Percentiles rank a stretch among this genome's conserved stretches.
phyloP scores from a whole-genome alignment of 495 filamentous ascomycete species.

The Mycothermus thermophilus region DNA sequence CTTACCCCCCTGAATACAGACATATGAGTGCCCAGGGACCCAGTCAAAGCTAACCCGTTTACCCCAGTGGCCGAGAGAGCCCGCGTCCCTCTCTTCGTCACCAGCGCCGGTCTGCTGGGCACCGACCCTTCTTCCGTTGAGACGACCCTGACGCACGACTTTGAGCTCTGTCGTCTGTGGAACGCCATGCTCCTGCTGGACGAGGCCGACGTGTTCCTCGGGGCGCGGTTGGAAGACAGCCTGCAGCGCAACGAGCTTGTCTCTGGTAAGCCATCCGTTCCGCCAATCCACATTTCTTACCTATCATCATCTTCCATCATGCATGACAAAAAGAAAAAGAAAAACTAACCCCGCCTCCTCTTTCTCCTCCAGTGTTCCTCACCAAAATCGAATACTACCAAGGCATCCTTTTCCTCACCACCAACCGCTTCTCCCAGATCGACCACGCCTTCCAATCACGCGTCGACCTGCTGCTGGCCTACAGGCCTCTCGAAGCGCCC shows the following conservation, averaged over 20 bases:
- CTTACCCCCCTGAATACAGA: too few species aligned
- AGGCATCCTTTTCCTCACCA: conserved; percentile 37
- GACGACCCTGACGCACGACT: conserved; percentile 22
- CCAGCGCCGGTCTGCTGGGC: conserved; percentile 15
- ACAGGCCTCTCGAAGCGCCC: conserved; percentile 21
- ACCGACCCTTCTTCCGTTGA: conserved; percentile 12
- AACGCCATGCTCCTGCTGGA: conserved; percentile 34
- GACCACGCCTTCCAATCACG: conserved; percentile 40
- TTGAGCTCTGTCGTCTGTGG: conserved; percentile 32
- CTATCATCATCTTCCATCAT: too few species aligned
- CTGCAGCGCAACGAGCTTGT: conserved; percentile 32
- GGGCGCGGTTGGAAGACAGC: conserved; percentile 25
- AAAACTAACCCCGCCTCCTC: background rate
- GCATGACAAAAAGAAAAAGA: too few species aligned
- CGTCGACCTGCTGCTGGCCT: conserved; percentile 32
- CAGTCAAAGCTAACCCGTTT: background rate
- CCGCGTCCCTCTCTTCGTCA: conserved; percentile 12
- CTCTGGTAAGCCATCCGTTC: conserved; percentile 20
- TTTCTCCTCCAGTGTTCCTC: conserved; percentile 29
- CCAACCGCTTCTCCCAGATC: conserved; percentile 28
- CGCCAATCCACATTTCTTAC: background rate
- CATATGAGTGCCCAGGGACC: too few species aligned
- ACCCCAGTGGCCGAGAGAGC: conserved; percentile 28
- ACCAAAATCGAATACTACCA: conserved; percentile 42
- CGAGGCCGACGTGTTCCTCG: conserved; percentile 36